Evolutionary conservation across 257 asterid genomes (phyloP), one percentile per base, ranked within the genome.

Genomic region (Ilex asprella): DNA sequence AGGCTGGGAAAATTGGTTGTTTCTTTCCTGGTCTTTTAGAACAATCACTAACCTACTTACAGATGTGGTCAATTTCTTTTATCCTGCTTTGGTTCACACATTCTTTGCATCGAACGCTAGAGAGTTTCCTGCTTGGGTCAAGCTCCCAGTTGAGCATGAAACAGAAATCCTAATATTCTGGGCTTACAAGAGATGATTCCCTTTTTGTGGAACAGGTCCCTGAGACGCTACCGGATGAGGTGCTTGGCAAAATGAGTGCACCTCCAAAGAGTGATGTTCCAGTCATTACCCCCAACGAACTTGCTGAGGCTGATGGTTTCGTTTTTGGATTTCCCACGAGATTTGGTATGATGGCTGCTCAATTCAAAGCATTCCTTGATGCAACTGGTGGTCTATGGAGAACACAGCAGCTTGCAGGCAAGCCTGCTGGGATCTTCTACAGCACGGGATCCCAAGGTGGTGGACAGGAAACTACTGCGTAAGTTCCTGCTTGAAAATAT

Each of bases 341-440:
- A 55, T 55, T 55, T 31, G 58, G 58, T 0, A 10, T 55, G 31
- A 55, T 55, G 58, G 31, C 58, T 16, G 58, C 58, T 31, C 58
- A 55, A 21, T 55, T 55, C 58, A 55, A 55, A 21, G 58, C 58
- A 55, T 55, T 55, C 6, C 30, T 55, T 55, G 58, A 55, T 55
- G 58, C 58, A 3, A 55, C 58, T n/a, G 58, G 58, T 16, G 29
- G 27, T 10, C 30, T 55, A 11, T 55, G 58, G 58, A 16, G 30
- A 21, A 3, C 16, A 16, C 31, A 31, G 5, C 27, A 55, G 4
- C 30, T 55, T 29, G 58, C 30, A 3, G 58, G 58, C 27, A 55
- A 21, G 58, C 12, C 31, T 21, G 58, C 58, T 55, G 58, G 58
- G 30, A 29, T 55, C 8, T 55, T 55, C 27, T 55, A n/a, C 58